Percentiles rank a stretch among this genome's conserved stretches.
Conservation (phyloP, 129 eudicot genomes). For the Helianthus annuus region DNA sequence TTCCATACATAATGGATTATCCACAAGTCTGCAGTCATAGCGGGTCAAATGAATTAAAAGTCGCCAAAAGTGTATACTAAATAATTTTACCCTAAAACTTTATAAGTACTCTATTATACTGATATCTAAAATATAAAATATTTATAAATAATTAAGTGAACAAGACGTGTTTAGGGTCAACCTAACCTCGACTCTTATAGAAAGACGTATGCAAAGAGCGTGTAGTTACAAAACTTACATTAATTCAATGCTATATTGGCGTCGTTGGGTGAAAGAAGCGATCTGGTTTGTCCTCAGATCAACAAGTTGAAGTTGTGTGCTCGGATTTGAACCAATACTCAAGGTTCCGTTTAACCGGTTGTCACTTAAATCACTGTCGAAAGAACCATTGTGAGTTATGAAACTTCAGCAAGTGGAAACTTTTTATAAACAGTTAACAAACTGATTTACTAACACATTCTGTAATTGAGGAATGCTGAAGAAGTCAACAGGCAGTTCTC, state of each 20-base stretch:
- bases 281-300: constrained; percentile 57
- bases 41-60: neutral
- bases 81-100: no score
- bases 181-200: no score
- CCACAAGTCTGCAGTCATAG: constrained; percentile 47
- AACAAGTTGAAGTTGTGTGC: constrained; percentile 58
- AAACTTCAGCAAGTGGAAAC: constrained; percentile 34
- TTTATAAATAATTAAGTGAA: no score
- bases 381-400: neutral
- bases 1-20: constrained; percentile 49
- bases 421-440: neutral
- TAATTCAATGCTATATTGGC: constrained; percentile 14
- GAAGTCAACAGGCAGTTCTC: constrained; percentile 50
- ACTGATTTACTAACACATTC: constrained; percentile 50
- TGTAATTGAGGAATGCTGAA: constrained; percentile 60
- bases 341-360: constrained; percentile 58
- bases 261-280: constrained; percentile 15
- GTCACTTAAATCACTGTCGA: constrained; percentile 43
- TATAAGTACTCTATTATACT: no score
- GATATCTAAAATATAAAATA: no score
- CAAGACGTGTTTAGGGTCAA: neutral
- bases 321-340: constrained; percentile 49
- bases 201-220: no score
- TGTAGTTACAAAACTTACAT: constrained; percentile 15
- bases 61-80: no score